phyloP scores from a whole-genome alignment of 2,329 filamentous ascomycete genomes.

The Alternaria viburni region DNA sequence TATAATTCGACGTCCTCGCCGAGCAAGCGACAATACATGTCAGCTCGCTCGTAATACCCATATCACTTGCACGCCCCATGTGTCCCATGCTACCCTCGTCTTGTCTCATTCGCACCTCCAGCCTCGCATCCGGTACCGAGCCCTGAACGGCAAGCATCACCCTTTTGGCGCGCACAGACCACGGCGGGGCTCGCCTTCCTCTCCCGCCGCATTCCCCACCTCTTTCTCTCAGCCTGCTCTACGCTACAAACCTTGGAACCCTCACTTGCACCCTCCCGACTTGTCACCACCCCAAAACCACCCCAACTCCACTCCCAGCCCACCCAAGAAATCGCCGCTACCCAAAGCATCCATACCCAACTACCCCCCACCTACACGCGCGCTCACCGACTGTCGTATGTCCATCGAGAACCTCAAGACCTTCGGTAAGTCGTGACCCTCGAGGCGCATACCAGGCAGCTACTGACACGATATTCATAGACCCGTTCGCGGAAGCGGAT shows the following conservation, averaged over 20 bases:
- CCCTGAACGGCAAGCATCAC: constrained; percentile 9
- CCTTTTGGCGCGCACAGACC: constrained; percentile 14
- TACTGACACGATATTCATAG: constrained; percentile 3
- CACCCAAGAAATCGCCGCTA: neutral
- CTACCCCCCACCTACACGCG: constrained; percentile 31
- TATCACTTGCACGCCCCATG: neutral
- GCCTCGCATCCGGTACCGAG: neutral
- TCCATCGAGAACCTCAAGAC: constrained; percentile 55
- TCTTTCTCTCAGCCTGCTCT: constrained; percentile 21
- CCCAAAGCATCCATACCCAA: constrained; percentile 12
- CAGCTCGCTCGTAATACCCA: neutral
- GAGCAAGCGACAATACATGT: neutral
- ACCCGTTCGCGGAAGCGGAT: constrained; percentile 99
- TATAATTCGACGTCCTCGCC: constrained; percentile 11
- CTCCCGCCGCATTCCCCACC: constrained; percentile 26
- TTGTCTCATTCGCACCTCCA: constrained; percentile 2
- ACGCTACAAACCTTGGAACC: constrained; percentile 1
- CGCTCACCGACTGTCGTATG: constrained; percentile 38
- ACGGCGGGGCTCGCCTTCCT: constrained; percentile 15
- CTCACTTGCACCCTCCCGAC: constrained; percentile 11
- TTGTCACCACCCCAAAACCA: constrained; percentile 15
- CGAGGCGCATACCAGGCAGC: constrained; percentile 1
- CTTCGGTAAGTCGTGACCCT: constrained; percentile 47
- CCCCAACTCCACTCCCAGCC: constrained; percentile 14
- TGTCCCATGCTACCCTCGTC: neutral